These are phyloP conservation scores for Verticillium isaacii DNA, from an alignment of 2,329 filamentous ascomycete species.

Conservation along the genomic window DNA sequence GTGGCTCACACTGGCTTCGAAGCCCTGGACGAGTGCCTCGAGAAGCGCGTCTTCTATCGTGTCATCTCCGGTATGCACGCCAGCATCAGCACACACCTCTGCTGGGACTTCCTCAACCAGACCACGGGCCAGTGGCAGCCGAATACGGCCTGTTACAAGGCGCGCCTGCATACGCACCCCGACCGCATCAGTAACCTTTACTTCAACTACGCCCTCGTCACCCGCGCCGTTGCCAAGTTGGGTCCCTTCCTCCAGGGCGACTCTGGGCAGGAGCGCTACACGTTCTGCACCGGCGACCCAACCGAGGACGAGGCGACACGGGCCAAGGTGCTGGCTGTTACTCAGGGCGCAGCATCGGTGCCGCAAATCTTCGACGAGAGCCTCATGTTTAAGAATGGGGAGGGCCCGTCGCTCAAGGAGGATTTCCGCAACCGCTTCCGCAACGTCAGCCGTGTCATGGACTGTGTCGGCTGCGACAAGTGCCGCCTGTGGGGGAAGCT, in stretches of 20 bases:
- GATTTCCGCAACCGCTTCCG: slow-evolving; percentile 97
- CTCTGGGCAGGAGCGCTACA: slow-evolving; percentile 52
- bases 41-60: slow-evolving; percentile 98
- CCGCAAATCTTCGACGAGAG: slow-evolving; percentile 89
- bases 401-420: slow-evolving; percentile 78
- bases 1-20: slow-evolving; percentile 64
- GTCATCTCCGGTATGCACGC: slow-evolving; percentile 97
- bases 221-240: slow-evolving; percentile 86
- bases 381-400: slow-evolving; percentile 83
- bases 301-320: slow-evolving; percentile 76
- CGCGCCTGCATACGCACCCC: slow-evolving; percentile 76
- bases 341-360: slow-evolving; percentile 62
- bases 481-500: slow-evolving; percentile 97
- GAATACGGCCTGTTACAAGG: slow-evolving; percentile 83
- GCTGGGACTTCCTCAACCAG: slow-evolving; percentile 94
- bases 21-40: slow-evolving; percentile 85
- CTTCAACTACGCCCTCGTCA: slow-evolving; percentile 97
- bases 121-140: slow-evolving; percentile 90
- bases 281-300: slow-evolving; percentile 85
- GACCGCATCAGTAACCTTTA: slow-evolving; percentile 96
- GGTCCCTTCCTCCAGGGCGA: slow-evolving; percentile 65
- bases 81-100: slow-evolving; percentile 92
- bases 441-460: slow-evolving; percentile 95
- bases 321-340: slow-evolving; percentile 73
- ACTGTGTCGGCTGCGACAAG: slow-evolving; percentile 98